Evolutionary conservation across 1,139 yeast species (phyloP).

Genomic region (Hyphopichia fennica): DNA sequence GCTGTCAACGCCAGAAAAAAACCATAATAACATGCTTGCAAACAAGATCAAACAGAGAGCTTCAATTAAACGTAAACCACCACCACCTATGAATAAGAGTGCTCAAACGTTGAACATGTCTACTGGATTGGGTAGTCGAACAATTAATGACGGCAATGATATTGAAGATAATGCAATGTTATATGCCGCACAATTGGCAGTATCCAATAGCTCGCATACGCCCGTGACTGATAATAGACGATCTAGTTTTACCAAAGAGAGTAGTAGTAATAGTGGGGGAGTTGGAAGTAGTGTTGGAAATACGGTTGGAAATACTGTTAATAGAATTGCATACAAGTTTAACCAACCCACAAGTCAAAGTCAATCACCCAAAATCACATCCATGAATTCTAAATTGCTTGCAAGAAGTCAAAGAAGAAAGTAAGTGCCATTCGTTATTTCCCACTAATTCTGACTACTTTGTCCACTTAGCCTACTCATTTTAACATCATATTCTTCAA

Average conservation of each 20-base stretch:
- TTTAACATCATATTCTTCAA: too few species aligned
- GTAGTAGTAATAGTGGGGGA: conserved; percentile 10
- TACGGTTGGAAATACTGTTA: not conserved
- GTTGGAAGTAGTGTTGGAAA: conserved; percentile 3
- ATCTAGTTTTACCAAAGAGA: conserved; percentile 39
- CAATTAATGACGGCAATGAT: conserved; percentile 7
- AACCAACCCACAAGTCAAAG: not conserved
- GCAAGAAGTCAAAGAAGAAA: conserved; percentile 45
- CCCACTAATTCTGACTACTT: too few species aligned
- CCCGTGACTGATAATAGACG: conserved; percentile 29
- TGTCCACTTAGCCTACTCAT: too few species aligned
- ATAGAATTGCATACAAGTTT: conserved; percentile 1
- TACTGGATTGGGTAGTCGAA: conserved; percentile 29
- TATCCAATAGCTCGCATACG: conserved; percentile 32
- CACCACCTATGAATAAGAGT: conserved; percentile 29
- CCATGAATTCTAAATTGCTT: conserved; percentile 43
- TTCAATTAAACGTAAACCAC: conserved; percentile 34
- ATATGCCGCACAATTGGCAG: conserved; percentile 49
- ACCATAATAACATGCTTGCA: conserved; percentile 10
- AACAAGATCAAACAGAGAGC: conserved; percentile 10
- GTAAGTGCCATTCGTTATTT: conserved; percentile 9
- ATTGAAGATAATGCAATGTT: conserved; percentile 28
- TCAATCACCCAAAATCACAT: conserved; percentile 25
- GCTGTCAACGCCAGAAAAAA: not conserved
- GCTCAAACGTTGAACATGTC: conserved; percentile 25